Evolutionary conservation across 768 basidiomycete genomes (phyloP).

Genomic region (Phylloporus sp.): DNA sequence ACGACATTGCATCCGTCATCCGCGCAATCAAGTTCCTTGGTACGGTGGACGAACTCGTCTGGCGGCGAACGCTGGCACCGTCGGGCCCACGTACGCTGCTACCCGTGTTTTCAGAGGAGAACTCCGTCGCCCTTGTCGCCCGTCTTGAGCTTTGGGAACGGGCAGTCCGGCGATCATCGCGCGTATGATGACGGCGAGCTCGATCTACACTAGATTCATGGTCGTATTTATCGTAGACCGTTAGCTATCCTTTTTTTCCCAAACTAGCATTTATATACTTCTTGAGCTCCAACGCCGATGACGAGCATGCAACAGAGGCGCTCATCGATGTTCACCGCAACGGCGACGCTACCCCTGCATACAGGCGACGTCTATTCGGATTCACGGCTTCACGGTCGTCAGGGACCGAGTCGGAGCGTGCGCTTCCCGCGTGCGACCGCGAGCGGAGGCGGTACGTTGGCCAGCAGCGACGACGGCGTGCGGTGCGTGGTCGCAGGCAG

Average conservation of each 20-base stretch:
- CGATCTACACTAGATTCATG: not conserved
- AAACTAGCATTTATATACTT: constrained; percentile 6
- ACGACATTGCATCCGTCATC: constrained; percentile 19
- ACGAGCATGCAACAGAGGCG: constrained; percentile 27
- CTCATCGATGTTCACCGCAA: constrained; percentile 22
- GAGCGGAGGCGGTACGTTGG: constrained; percentile 60
- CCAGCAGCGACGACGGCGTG: constrained; percentile 60
- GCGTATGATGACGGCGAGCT: too few relatives aligned
- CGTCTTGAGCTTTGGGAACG: constrained; percentile 30
- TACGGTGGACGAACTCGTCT: constrained; percentile 26
- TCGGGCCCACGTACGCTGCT: constrained; percentile 9
- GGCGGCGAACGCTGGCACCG: constrained; percentile 17
- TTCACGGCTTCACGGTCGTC: constrained; percentile 40
- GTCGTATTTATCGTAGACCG: not conserved
- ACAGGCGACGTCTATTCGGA: constrained; percentile 36
- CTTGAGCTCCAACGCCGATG: not conserved
- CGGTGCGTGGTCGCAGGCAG: constrained; percentile 73
- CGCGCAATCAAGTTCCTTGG: constrained; percentile 24
- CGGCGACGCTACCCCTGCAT: not conserved
- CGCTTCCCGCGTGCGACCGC: constrained; percentile 56
- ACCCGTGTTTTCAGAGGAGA: constrained; percentile 24
- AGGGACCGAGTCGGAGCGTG: constrained; percentile 47
- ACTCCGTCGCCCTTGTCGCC: constrained; percentile 17
- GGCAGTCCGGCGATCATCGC: constrained; percentile 19
- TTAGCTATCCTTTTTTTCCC: not conserved